phyloP scores from a whole-genome alignment of 1,139 yeast genomes.

The Sugiyamaella japonica region DNA sequence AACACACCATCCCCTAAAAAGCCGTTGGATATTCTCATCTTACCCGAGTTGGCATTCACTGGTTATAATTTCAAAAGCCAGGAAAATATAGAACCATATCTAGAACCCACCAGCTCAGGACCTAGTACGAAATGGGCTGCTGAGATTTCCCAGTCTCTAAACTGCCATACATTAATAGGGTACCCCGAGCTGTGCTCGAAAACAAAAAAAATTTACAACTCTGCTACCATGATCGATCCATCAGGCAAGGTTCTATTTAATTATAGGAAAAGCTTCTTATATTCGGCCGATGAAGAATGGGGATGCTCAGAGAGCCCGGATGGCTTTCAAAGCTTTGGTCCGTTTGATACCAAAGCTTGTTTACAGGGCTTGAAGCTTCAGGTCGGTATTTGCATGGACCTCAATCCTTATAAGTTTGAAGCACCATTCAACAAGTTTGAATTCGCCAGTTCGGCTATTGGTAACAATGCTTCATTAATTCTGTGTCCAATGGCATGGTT shows the following conservation, averaged over 20 bases:
- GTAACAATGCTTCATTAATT: conserved; percentile 54
- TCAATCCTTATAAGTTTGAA: conserved; percentile 80
- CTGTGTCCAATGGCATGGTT: conserved; percentile 92
- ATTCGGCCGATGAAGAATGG: conserved; percentile 79
- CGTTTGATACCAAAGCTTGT: neutral
- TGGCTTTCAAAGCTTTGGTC: conserved; percentile 23
- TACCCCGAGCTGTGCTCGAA: conserved; percentile 60
- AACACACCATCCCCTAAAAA: conserved; percentile 15
- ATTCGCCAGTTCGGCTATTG: conserved; percentile 57
- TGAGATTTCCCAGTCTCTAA: conserved; percentile 49
- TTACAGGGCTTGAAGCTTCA: conserved; percentile 41
- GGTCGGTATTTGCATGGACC: conserved; percentile 94
- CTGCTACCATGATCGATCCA: conserved; percentile 66
- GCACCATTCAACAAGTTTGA: conserved; percentile 79
- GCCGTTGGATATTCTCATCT: conserved; percentile 53
- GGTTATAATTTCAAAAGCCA: conserved; percentile 70
- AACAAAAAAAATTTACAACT: conserved; percentile 55
- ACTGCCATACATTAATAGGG: conserved; percentile 76
- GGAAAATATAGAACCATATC: conserved; percentile 57
- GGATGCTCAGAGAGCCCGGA: conserved; percentile 71
- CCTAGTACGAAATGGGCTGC: conserved; percentile 59
- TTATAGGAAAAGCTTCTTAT: conserved; percentile 76
- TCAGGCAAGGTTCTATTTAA: conserved; percentile 60
- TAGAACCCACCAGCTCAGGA: conserved; percentile 51
- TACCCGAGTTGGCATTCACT: conserved; percentile 84